Evolutionary conservation across 148 eudicot species (phyloP).

Genomic region (Rhododendron williamsianum): DNA sequence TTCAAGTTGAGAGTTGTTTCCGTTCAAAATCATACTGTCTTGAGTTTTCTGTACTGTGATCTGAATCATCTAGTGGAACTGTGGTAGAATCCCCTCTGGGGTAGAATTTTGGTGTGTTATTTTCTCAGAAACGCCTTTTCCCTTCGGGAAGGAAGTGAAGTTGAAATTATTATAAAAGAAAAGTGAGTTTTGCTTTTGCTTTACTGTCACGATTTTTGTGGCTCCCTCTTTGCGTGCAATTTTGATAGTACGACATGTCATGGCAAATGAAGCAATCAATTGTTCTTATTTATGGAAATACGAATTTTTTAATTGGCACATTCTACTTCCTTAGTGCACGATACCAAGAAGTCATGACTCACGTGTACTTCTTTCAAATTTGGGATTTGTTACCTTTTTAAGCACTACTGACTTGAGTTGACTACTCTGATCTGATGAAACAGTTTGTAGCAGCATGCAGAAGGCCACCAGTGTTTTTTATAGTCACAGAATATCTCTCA

Average conservation of each 20-base stretch:
- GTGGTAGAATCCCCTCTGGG: background rate
- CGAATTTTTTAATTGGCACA: background rate
- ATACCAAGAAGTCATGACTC: background rate
- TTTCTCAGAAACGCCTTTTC: background rate
- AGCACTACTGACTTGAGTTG: background rate
- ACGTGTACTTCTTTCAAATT: background rate
- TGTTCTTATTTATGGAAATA: background rate
- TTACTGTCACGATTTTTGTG: background rate
- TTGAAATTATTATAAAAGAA: background rate
- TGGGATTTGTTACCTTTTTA: background rate
- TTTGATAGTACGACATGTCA: background rate
- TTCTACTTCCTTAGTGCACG: background rate
- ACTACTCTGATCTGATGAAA: background rate
- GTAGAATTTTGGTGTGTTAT: background rate
- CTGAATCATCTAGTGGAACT: background rate
- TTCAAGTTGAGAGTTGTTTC: background rate
- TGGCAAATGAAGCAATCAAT: background rate
- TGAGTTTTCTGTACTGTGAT: background rate
- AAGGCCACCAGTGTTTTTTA: slow-evolving; percentile 70
- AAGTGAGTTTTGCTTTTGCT: background rate
- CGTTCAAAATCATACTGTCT: background rate
- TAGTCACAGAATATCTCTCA: slow-evolving; percentile 72
- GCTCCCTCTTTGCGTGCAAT: background rate
- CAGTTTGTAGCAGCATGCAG: slow-evolving; percentile 87
- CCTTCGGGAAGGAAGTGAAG: background rate